phyloP scores from a whole-genome alignment of 352 stramenopile species.

The Albugo candida region DNA sequence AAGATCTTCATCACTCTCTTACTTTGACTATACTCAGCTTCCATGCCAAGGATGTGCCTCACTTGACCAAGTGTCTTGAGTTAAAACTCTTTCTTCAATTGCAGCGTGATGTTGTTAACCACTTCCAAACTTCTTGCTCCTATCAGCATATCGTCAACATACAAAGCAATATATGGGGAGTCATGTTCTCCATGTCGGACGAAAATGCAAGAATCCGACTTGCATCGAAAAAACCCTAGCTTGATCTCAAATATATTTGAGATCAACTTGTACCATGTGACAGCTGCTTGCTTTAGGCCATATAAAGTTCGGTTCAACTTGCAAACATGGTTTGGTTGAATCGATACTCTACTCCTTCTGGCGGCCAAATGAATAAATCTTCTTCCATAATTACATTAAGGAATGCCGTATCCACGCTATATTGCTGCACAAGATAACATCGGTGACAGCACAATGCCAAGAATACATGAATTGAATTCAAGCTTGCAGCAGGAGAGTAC shows the following conservation, averaged over 20 bases:
- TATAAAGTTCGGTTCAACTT: slow-evolving; percentile 4
- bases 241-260: slow-evolving; percentile 2
- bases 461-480: background rate
- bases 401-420: slow-evolving; percentile 12
- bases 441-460: slow-evolving; percentile 2
- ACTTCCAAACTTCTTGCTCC: background rate
- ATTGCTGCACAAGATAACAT: slow-evolving; percentile 8
- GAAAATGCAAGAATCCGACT: background rate
- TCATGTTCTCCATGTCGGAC: background rate
- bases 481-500: background rate
- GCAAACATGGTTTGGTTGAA: slow-evolving; percentile 9
- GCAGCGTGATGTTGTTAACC: background rate
- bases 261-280: background rate
- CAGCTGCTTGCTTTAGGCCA: background rate
- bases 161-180: background rate
- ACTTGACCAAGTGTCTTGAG: background rate
- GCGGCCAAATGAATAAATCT: slow-evolving; percentile 10
- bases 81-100: background rate
- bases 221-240: background rate
- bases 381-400: slow-evolving; percentile 10
- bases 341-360: slow-evolving; percentile 8
- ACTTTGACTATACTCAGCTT: no score
- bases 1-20: no score
- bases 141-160: background rate
- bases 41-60: no score